Conservation (phyloP, 108 stramenopile genomes). For the Schizochytrium sp. region DNA sequence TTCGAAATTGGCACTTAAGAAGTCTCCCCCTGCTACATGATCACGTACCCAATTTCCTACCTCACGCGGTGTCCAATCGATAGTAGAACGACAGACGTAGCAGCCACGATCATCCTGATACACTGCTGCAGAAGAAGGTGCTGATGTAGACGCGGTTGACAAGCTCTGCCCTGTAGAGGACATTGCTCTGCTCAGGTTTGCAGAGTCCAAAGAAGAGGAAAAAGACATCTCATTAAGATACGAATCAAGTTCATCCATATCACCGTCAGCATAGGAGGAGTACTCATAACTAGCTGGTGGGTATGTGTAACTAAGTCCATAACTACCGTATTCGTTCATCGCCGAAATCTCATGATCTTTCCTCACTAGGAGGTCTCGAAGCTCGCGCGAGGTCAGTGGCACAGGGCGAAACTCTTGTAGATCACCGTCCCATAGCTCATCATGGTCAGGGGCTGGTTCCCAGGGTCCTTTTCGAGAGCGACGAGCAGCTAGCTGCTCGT, state of each 20-base stretch:
- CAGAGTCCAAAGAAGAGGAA: background rate
- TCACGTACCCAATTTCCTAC: background rate
- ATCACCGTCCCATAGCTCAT: slow-evolving; percentile 56
- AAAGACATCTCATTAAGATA: slow-evolving; percentile 44
- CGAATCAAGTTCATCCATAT: slow-evolving; percentile 49
- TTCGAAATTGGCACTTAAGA: slow-evolving; percentile 19
- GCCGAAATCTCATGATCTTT: background rate
- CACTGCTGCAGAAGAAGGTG: too few species aligned
- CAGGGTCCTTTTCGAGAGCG: slow-evolving; percentile 32
- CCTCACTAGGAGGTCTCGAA: background rate
- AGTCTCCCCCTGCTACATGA: slow-evolving; percentile 35
- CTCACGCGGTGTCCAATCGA: slow-evolving; percentile 14
- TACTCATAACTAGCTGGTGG: slow-evolving; percentile 48
- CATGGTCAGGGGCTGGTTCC: slow-evolving; percentile 50
- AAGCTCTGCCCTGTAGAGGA: background rate
- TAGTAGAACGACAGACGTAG: background rate
- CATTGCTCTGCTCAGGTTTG: background rate
- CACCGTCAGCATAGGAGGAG: slow-evolving; percentile 5
- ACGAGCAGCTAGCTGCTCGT: slow-evolving; percentile 35
- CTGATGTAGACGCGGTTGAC: background rate
- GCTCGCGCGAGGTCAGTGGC: slow-evolving; percentile 23
- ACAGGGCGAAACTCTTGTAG: slow-evolving; percentile 27
- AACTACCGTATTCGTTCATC: background rate
- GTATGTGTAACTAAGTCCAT: slow-evolving; percentile 36
- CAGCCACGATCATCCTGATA: background rate